Percentiles rank a stretch among this genome's conserved stretches.
phyloP scores from a whole-genome alignment of 306 rosid species.

The Ammopiptanthus mongolicus region DNA sequence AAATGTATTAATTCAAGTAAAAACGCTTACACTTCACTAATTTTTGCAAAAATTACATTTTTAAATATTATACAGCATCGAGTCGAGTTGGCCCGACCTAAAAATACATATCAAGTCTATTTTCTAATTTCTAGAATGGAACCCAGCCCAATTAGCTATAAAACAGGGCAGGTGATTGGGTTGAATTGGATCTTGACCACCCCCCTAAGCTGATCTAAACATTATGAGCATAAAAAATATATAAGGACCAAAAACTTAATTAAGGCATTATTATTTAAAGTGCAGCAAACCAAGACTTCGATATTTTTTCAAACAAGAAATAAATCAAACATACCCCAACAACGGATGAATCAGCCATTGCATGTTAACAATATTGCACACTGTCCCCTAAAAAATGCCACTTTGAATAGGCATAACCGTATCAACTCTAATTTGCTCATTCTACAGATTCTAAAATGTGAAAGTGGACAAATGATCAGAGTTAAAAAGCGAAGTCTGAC shows the following conservation, averaged over 20 bases:
- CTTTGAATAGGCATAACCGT: constrained; percentile 16
- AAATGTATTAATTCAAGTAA: too few relatives aligned
- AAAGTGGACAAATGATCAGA: constrained; percentile 3
- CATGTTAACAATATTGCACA: constrained; percentile 14
- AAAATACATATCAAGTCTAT: too few relatives aligned
- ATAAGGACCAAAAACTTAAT: background rate
- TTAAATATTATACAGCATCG: too few relatives aligned
- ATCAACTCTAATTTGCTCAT: constrained; percentile 24
- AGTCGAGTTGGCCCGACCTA: too few relatives aligned
- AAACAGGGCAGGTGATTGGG: too few relatives aligned
- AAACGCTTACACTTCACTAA: too few relatives aligned
- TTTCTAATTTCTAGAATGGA: too few relatives aligned
- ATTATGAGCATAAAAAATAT: background rate
- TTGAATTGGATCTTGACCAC: background rate
- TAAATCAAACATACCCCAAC: constrained; percentile 6
- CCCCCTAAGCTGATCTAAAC: background rate
- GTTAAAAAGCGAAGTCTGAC: constrained; percentile 1
- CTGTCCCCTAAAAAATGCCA: constrained; percentile 15
- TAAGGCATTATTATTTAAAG: constrained; percentile 1
- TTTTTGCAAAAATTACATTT: too few relatives aligned
- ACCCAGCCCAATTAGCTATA: too few relatives aligned
- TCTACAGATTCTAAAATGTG: constrained; percentile 33
- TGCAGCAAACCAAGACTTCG: background rate
- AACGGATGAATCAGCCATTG: constrained; percentile 11
- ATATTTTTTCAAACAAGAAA: background rate